Percentiles rank a stretch among this genome's conserved stretches.
Conservation (phyloP, 2,329 filamentous ascomycete species). For the Chaetoscypha palmicola region DNA sequence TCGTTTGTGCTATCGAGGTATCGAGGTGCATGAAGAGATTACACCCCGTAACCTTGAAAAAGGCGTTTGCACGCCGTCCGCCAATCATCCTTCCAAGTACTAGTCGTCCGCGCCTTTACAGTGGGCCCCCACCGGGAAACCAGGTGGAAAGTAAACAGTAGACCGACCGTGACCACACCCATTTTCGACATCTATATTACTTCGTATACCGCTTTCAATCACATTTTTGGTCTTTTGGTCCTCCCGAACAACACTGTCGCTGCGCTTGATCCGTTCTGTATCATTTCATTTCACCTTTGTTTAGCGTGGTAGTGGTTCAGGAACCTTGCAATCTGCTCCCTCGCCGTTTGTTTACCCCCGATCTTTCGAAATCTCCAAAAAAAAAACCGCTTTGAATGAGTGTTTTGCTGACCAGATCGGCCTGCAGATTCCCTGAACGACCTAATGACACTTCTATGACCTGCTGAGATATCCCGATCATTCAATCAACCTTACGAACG, state of each 20-base stretch:
- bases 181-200: neutral
- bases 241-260: neutral
- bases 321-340: neutral
- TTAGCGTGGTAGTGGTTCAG: neutral
- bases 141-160: neutral
- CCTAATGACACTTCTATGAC: constrained; percentile 20
- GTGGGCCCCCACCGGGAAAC: neutral
- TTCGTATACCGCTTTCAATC: neutral
- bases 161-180: neutral
- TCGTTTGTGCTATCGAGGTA: neutral
- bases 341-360: neutral
- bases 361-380: neutral
- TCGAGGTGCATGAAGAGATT: neutral
- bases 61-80: neutral
- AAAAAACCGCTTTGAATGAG: too few species aligned
- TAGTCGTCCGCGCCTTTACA: too few species aligned
- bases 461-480: constrained; percentile 16
- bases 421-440: constrained; percentile 18
- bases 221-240: too few species aligned
- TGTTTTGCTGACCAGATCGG: constrained; percentile 7
- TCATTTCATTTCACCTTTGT: neutral
- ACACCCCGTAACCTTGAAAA: too few species aligned
- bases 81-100: neutral
- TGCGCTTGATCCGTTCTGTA: neutral
- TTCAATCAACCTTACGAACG: constrained; percentile 3